A percentile compares a stretch with the other conserved stretches of the same genome.
Conservation (phyloP, 495 filamentous ascomycete genomes). For the Aspergillus asperescens region DNA sequence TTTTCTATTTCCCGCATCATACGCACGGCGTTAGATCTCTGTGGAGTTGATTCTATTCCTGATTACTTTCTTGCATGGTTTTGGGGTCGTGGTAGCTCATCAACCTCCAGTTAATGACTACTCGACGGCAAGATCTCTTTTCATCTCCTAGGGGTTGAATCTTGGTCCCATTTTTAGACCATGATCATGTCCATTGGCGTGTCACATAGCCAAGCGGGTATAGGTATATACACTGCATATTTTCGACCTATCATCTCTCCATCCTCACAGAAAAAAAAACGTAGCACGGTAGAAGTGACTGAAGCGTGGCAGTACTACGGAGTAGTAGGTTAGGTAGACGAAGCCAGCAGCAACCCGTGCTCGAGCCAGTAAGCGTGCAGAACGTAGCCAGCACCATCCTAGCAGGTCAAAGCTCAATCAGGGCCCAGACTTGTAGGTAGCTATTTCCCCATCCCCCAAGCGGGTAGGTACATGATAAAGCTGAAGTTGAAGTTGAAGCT, state of each 20-base stretch:
- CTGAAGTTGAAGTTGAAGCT: not conserved
- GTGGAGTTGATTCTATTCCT: constrained; percentile 11
- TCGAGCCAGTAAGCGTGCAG: constrained; percentile 16
- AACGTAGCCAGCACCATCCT: constrained; percentile 21
- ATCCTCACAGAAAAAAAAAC: not conserved
- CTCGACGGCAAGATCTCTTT: constrained; percentile 9
- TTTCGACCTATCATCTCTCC: constrained; percentile 12
- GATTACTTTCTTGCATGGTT: constrained; percentile 8
- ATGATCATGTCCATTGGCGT: constrained; percentile 16
- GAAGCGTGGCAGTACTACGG: constrained; percentile 14
- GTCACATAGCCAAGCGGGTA: constrained; percentile 19
- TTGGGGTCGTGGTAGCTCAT: not conserved
- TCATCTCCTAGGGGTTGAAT: constrained; percentile 15
- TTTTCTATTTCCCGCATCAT: constrained; percentile 13
- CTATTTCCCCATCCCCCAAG: not conserved
- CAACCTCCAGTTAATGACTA: constrained; percentile 7
- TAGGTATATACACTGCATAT: constrained; percentile 23
- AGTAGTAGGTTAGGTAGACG: no score
- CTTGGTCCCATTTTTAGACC: constrained; percentile 4
- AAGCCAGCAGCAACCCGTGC: constrained; percentile 8
- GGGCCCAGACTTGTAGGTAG: not conserved
- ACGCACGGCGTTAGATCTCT: constrained; percentile 20
- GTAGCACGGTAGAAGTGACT: not conserved
- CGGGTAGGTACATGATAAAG: not conserved
- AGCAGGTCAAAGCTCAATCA: not conserved